Evolutionary conservation across 805 yeast genomes (phyloP), one percentile per base, ranked within the genome.

Genomic region (Blastobotrys mokoenaii): DNA sequence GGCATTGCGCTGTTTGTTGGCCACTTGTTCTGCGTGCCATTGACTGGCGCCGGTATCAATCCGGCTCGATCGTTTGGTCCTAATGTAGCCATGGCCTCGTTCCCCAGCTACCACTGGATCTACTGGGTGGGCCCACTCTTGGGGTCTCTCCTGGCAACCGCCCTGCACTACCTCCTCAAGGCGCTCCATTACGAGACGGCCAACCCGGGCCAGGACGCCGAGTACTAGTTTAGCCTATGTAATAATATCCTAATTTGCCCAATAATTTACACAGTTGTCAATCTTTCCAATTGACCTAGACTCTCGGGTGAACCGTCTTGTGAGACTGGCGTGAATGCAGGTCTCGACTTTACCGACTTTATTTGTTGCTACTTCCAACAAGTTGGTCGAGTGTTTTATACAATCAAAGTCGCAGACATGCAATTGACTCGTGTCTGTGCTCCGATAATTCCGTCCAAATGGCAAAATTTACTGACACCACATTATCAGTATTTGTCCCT

Each of bases 61-160:
- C 95, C 95, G 47, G 95, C 96, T 39, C 79, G 96, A 72, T 70
- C 85, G 30, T 75, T 86, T 46, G 96, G 96, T 60, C 94, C 95
- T 44, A 75, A 80, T 62, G 70, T 85, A 49, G 94, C 88, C 48
- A 74, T 76, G 45, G 70, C 64, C 46, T 70, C 76, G 17, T 87
- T 87, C 80, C 94, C 95, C 31, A 63, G 58, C 59, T 86, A 86
- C 69, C 87, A 80, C 73, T 86, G 94, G 95, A 85, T 87, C 53
- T 86, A 86, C 74, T 85, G 94, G 93, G 78, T 86, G 47, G 96
- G 96, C 45, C 95, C 96, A 49, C 56, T 80, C 45, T 60, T 83
- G 48, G 95, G 95, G 52, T 68, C 89, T 9, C 49, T 73, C 46
- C 61, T 85, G 54, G 81, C 94, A 15, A 77, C 73, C 54, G 74